These are phyloP conservation scores for Vitis rotundifolia DNA, from an alignment of 164 flowering plant genomes.

Conservation along the genomic window DNA sequence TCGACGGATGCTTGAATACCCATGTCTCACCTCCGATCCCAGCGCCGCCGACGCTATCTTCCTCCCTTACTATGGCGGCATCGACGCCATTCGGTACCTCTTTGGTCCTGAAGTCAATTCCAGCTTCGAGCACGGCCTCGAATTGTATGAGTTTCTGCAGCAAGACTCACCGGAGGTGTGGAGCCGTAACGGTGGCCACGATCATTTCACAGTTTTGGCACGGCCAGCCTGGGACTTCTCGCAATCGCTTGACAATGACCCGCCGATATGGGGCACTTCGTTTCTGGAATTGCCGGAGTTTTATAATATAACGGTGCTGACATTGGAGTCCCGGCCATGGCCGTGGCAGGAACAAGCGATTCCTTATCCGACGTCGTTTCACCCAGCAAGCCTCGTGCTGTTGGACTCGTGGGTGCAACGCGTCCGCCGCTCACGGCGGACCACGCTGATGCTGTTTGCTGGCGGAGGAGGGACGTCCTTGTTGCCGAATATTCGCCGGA, in stretches of 20 bases:
- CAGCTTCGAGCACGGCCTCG: slow-evolving; percentile 65
- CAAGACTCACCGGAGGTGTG: slow-evolving; percentile 47
- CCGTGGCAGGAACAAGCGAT: slow-evolving; percentile 93
- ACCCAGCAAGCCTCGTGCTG: slow-evolving; percentile 56
- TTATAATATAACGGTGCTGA: slow-evolving; percentile 72
- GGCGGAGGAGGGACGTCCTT: slow-evolving; percentile 82
- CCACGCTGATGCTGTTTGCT: slow-evolving; percentile 68
- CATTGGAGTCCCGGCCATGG: slow-evolving; percentile 71
- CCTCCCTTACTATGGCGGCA: slow-evolving; percentile 77
- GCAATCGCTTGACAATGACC: slow-evolving; percentile 50
- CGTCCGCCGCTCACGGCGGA: slow-evolving; percentile 51
- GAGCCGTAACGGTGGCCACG: slow-evolving; percentile 55
- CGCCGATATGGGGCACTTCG: slow-evolving; percentile 84
- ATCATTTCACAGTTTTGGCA: slow-evolving; percentile 86
- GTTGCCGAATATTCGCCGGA: slow-evolving; percentile 67
- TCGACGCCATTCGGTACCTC: slow-evolving; percentile 69
- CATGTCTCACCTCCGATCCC: slow-evolving; percentile 79
- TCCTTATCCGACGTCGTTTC: slow-evolving; percentile 90
- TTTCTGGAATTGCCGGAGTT: slow-evolving; percentile 78
- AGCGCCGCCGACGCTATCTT: slow-evolving; percentile 61
- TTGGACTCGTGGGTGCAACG: slow-evolving; percentile 65
- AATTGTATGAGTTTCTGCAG: slow-evolving; percentile 42
- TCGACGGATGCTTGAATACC: slow-evolving; percentile 87
- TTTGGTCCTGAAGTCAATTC: slow-evolving; percentile 72
- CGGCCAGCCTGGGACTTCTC: slow-evolving; percentile 94